phyloP scores from a whole-genome alignment of 352 stramenopile species.

The Globisporangium megalacanthum region DNA sequence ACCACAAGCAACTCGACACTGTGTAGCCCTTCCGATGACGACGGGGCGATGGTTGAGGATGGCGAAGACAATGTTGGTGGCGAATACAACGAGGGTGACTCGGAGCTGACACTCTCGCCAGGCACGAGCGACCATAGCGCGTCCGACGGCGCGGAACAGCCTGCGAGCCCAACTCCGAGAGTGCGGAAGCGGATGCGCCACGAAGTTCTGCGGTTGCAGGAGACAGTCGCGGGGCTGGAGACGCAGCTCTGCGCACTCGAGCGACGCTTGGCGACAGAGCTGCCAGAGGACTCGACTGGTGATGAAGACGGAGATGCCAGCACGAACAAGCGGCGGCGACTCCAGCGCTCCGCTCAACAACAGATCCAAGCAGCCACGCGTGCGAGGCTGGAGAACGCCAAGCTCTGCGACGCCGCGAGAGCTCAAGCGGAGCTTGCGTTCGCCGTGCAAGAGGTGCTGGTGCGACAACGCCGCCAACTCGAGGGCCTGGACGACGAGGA shows the following conservation, averaged over 20 bases:
- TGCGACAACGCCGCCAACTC: slow-evolving; percentile 15
- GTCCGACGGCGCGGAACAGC: neutral
- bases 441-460: slow-evolving; percentile 32
- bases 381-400: slow-evolving; percentile 34
- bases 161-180: neutral
- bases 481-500: neutral
- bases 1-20: neutral
- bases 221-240: neutral
- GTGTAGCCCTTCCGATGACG: neutral
- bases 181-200: slow-evolving; percentile 4
- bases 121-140: neutral
- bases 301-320: neutral
- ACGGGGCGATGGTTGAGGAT: neutral
- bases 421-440: slow-evolving; percentile 31
- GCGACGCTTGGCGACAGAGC: neutral
- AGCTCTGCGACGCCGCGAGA: slow-evolving; percentile 34
- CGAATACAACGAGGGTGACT: neutral
- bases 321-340: slow-evolving; percentile 22
- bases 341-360: slow-evolving; percentile 16
- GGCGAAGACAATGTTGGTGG: neutral
- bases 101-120: neutral
- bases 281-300: no score
- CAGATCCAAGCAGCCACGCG: slow-evolving; percentile 28
- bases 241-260: neutral
- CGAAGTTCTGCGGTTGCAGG: slow-evolving; percentile 3